These are phyloP conservation scores for Coccomyxa subellipsoidea DNA, from an alignment of 163 green algal species.

Conservation along the genomic window DNA sequence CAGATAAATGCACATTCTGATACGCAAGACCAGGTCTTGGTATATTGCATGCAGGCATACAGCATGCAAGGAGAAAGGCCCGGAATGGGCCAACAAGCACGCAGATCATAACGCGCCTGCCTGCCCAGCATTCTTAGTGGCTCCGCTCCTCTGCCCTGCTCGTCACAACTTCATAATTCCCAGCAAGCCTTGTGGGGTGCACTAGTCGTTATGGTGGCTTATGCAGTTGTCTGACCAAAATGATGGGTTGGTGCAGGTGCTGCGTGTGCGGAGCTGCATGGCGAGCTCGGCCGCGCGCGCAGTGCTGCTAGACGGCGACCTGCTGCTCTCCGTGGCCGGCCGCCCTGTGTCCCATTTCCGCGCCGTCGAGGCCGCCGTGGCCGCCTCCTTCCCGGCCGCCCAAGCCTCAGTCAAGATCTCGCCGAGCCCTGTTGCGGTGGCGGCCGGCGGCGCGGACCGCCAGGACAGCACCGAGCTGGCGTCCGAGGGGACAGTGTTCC, in stretches of 20 bases:
- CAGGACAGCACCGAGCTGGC: not conserved
- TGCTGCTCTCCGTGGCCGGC: slow-evolving; percentile 72
- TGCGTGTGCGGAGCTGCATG: slow-evolving; percentile 69
- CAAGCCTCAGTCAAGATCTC: not conserved
- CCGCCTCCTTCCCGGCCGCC: not conserved
- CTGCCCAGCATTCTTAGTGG: too few species aligned
- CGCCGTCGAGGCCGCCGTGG: slow-evolving; percentile 65
- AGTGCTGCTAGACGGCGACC: slow-evolving; percentile 72
- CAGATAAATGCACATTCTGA: too few species aligned
- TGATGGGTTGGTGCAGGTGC: slow-evolving; percentile 40
- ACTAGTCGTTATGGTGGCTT: too few species aligned
- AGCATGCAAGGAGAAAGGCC: too few species aligned
- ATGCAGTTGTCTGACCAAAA: too few species aligned
- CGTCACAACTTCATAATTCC: too few species aligned
- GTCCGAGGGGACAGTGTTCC: not conserved
- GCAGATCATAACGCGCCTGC: too few species aligned
- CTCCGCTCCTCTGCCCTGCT: too few species aligned
- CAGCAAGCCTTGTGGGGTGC: too few species aligned
- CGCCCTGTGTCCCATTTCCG: slow-evolving; percentile 67
- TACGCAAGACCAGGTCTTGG: too few species aligned
- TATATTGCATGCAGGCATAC: not conserved
- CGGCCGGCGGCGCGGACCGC: not conserved
- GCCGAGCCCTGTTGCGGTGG: not conserved
- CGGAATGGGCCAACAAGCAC: too few species aligned
- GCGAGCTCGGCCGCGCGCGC: slow-evolving; percentile 51